Percentiles rank a stretch among this genome's conserved stretches.
phyloP scores from a whole-genome alignment of 352 stramenopile species.

The Aphanomyces stellatus region DNA sequence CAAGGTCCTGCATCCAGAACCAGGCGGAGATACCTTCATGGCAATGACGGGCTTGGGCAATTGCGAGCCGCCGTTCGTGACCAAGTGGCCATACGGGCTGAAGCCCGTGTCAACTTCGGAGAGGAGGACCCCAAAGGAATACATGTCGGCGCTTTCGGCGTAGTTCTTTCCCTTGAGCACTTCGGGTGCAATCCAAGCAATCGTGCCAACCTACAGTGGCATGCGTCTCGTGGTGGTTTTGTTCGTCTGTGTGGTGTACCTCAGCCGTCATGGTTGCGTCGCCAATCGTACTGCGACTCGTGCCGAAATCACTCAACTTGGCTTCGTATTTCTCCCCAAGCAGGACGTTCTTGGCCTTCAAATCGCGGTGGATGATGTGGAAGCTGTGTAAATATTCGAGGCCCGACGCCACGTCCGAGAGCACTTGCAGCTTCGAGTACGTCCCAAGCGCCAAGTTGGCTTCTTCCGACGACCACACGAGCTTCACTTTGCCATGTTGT shows the following conservation, averaged over 20 bases:
- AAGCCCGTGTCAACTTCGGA: constrained; percentile 19
- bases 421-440: constrained; percentile 17
- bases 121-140: constrained; percentile 16
- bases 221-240: not conserved
- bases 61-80: constrained; percentile 13
- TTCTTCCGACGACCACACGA: constrained; percentile 6
- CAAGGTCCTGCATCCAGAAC: constrained; percentile 54
- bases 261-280: constrained; percentile 22
- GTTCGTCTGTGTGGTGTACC: not conserved
- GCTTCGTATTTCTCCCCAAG: constrained; percentile 50
- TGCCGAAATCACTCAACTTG: constrained; percentile 77
- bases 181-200: constrained; percentile 19
- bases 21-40: constrained; percentile 3
- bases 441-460: not conserved
- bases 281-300: constrained; percentile 31
- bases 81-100: constrained; percentile 13
- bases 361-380: constrained; percentile 39
- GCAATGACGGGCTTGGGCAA: constrained; percentile 17
- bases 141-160: constrained; percentile 19
- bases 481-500: not conserved
- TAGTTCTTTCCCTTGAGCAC: constrained; percentile 15
- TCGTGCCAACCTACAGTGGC: constrained; percentile 12
- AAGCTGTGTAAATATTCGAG: constrained; percentile 10
- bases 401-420: constrained; percentile 8
- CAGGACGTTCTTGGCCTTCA: constrained; percentile 73